Evolutionary conservation across 2,329 filamentous ascomycete genomes (phyloP).

Genomic region (Chrysoporthe austroafricana): DNA sequence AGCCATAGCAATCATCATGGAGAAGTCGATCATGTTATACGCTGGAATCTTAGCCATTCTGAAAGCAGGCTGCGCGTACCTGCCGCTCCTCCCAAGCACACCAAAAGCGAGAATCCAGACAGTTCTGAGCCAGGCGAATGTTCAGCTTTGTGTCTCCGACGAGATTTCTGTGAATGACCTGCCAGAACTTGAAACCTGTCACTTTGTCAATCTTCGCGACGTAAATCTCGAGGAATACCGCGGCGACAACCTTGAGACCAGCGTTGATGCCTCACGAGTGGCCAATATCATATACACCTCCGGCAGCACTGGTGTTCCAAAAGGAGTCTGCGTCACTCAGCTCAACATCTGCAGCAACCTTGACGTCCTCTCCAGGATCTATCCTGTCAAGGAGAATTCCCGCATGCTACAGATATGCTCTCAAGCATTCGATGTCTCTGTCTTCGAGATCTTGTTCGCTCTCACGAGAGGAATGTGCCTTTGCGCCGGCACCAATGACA

Average conservation of each 20-base stretch:
- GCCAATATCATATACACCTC: slow-evolving; percentile 85
- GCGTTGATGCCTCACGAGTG: slow-evolving; percentile 52
- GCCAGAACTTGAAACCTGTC: slow-evolving; percentile 27
- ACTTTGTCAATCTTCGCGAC: slow-evolving; percentile 41
- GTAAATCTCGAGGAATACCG: slow-evolving; percentile 37
- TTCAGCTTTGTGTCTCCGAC: slow-evolving; percentile 51
- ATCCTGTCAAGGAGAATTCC: slow-evolving; percentile 58
- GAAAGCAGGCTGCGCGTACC: slow-evolving; percentile 76
- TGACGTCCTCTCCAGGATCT: slow-evolving; percentile 65
- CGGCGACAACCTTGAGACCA: slow-evolving; percentile 42
- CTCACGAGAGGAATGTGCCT: slow-evolving; percentile 80
- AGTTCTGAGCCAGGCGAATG: slow-evolving; percentile 65
- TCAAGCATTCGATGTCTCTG: slow-evolving; percentile 84
- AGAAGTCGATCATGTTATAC: slow-evolving; percentile 76
- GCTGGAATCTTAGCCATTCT: slow-evolving; percentile 72
- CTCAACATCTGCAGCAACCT: slow-evolving; percentile 78
- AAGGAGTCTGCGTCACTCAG: slow-evolving; percentile 79
- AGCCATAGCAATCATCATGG: slow-evolving; percentile 74
- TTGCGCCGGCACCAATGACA: slow-evolving; percentile 75
- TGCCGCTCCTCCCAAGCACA: slow-evolving; percentile 78
- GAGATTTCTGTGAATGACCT: slow-evolving; percentile 31
- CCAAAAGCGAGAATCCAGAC: slow-evolving; percentile 62
- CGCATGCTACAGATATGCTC: slow-evolving; percentile 83
- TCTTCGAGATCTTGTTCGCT: slow-evolving; percentile 88
- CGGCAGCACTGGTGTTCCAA: slow-evolving; percentile 79